phyloP scores from a whole-genome alignment of 805 yeast genomes.

The Kregervanrija pseudodelftensis region DNA sequence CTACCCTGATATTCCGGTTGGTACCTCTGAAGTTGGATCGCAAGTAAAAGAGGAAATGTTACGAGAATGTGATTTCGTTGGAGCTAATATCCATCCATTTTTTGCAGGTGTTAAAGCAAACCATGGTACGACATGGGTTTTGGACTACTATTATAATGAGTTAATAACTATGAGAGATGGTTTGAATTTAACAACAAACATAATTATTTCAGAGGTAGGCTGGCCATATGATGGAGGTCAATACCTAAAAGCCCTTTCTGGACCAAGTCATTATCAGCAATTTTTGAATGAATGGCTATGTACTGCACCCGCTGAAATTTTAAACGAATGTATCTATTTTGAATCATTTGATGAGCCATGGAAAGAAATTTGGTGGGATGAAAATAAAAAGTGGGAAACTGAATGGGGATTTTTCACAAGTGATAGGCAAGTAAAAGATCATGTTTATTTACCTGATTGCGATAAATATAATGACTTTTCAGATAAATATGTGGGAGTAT shows the following conservation, averaged over 20 bases:
- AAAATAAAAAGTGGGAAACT: slow-evolving; percentile 51
- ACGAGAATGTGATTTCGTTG: slow-evolving; percentile 45
- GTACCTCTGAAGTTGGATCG: slow-evolving; percentile 56
- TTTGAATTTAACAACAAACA: slow-evolving; percentile 17
- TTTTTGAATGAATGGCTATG: slow-evolving; percentile 52
- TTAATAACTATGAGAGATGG: slow-evolving; percentile 31
- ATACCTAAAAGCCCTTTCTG: slow-evolving; percentile 40
- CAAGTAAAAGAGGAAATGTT: slow-evolving; percentile 33
- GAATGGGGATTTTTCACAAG: slow-evolving; percentile 61
- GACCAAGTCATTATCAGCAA: slow-evolving; percentile 33
- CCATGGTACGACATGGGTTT: slow-evolving; percentile 46
- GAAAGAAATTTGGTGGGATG: slow-evolving; percentile 48
- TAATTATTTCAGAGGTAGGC: slow-evolving; percentile 57
- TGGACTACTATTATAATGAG: slow-evolving; percentile 38
- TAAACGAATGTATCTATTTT: slow-evolving; percentile 48
- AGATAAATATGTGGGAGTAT: too few species aligned
- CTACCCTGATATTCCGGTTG: slow-evolving; percentile 42
- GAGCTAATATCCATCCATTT: slow-evolving; percentile 63
- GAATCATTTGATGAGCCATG: slow-evolving; percentile 74
- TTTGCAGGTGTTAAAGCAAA: slow-evolving; percentile 49
- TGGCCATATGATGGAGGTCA: slow-evolving; percentile 66
- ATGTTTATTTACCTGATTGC: slow-evolving; percentile 36
- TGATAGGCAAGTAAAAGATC: slow-evolving; percentile 40
- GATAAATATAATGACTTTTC: slow-evolving; percentile 6
- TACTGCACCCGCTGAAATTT: slow-evolving; percentile 27